Evolutionary conservation across 1,284 basidiomycete species (phyloP).

Genomic region (Malassezia nana): DNA sequence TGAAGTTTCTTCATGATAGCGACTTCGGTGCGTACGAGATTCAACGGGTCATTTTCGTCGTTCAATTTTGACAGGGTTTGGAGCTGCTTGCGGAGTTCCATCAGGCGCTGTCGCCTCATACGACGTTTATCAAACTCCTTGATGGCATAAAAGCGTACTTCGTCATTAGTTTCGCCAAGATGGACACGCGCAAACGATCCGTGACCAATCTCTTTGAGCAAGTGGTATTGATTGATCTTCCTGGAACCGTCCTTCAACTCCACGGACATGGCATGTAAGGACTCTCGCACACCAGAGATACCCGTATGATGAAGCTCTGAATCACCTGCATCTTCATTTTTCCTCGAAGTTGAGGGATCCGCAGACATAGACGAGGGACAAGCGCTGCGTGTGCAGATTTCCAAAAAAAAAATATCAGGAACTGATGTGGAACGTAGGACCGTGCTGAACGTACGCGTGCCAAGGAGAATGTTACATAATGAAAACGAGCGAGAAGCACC

Average conservation of each 20-base stretch:
- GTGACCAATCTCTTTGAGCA: slow-evolving; percentile 35
- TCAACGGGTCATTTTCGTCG: slow-evolving; percentile 30
- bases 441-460: not conserved
- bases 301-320: not conserved
- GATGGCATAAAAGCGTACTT: slow-evolving; percentile 23
- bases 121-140: slow-evolving; percentile 47
- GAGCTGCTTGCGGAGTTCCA: slow-evolving; percentile 5
- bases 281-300: slow-evolving; percentile 20
- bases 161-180: slow-evolving; percentile 28
- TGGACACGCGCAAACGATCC: slow-evolving; percentile 42
- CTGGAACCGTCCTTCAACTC: slow-evolving; percentile 39
- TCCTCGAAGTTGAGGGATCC: not conserved
- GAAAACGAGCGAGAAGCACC: not conserved
- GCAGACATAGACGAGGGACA: not conserved
- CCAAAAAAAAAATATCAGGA: not conserved
- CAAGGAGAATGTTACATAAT: not conserved
- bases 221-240: slow-evolving; percentile 45
- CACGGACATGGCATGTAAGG: slow-evolving; percentile 38
- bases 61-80: not conserved
- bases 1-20: slow-evolving; percentile 41
- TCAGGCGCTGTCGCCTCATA: slow-evolving; percentile 28
- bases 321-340: not conserved
- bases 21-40: slow-evolving; percentile 39
- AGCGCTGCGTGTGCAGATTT: not conserved
- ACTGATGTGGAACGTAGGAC: not conserved